phyloP scores from a whole-genome alignment of 495 filamentous ascomycete genomes.

The Darksidea phi region DNA sequence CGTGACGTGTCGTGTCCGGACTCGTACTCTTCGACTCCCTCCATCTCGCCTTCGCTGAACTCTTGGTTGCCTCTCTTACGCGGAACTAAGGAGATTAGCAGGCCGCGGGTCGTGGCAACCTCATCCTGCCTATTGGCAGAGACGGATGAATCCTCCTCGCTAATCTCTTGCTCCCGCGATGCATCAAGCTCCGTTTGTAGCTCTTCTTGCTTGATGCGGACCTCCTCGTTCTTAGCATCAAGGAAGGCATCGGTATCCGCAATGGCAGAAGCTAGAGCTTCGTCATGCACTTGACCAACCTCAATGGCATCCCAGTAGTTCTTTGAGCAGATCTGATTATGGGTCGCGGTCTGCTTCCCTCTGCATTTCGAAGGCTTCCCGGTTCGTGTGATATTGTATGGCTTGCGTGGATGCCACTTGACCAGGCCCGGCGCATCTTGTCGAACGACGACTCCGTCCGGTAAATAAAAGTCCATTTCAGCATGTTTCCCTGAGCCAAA shows the following conservation, averaged over 20 bases:
- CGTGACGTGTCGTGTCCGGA: background rate
- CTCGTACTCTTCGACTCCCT: background rate
- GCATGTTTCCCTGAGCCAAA: background rate
- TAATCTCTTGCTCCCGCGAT: background rate
- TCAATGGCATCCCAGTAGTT: conserved; percentile 15
- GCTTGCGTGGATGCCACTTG: conserved; percentile 16
- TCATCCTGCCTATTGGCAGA: background rate
- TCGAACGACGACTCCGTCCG: conserved; percentile 8
- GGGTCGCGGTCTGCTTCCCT: background rate
- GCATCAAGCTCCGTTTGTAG: too few relatives aligned
- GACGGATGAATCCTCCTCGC: background rate
- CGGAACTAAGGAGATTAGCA: background rate
- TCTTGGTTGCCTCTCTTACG: background rate
- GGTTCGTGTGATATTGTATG: conserved; percentile 8
- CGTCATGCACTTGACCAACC: background rate
- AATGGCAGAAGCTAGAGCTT: conserved; percentile 8
- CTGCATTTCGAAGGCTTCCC: background rate
- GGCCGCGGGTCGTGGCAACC: background rate
- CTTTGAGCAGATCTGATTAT: conserved; percentile 14
- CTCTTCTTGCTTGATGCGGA: background rate
- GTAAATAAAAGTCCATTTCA: conserved; percentile 24
- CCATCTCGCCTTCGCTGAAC: background rate
- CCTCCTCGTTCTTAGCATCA: conserved; percentile 12
- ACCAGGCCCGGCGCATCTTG: conserved; percentile 5
- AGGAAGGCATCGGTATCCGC: conserved; percentile 3